A percentile compares a stretch with the other conserved stretches of the same genome.
Evolutionary conservation across 352 stramenopile genomes (phyloP).

Genomic region (Pythium oligandrum): DNA sequence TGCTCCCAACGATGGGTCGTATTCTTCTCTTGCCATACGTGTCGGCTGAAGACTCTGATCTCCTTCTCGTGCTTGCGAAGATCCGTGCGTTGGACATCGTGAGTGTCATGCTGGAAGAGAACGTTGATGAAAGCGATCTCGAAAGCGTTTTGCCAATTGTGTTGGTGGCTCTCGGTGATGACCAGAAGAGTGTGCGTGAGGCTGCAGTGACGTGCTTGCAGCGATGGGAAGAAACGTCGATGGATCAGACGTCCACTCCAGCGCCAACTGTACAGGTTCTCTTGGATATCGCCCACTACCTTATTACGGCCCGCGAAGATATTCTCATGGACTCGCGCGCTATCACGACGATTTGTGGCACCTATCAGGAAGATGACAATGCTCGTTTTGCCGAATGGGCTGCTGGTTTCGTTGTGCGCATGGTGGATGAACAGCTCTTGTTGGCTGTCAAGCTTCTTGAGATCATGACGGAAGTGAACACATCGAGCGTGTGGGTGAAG

Average conservation of each 20-base stretch:
- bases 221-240: conserved; percentile 27
- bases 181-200: conserved; percentile 44
- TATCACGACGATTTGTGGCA: conserved; percentile 44
- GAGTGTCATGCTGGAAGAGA: conserved; percentile 53
- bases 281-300: conserved; percentile 27
- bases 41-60: conserved; percentile 20
- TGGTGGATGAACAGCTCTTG: conserved; percentile 33
- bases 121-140: conserved; percentile 37
- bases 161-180: conserved; percentile 58
- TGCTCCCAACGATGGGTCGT: conserved; percentile 62
- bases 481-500: conserved; percentile 53
- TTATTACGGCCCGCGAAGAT: conserved; percentile 65
- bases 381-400: conserved; percentile 9
- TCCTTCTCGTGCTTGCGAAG: conserved; percentile 49
- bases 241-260: conserved; percentile 9
- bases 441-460: conserved; percentile 57
- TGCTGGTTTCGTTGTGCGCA: conserved; percentile 17
- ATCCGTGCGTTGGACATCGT: conserved; percentile 62
- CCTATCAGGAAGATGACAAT: conserved; percentile 23
- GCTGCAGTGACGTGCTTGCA: conserved; percentile 56
- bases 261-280: conserved; percentile 29
- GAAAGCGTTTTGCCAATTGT: conserved; percentile 53
- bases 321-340: conserved; percentile 72
- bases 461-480: conserved; percentile 50
- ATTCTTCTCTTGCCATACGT: conserved; percentile 26